Evolutionary conservation across 768 basidiomycete genomes (phyloP), one percentile per base, ranked within the genome.

Genomic region (Wakefieldia striispora): DNA sequence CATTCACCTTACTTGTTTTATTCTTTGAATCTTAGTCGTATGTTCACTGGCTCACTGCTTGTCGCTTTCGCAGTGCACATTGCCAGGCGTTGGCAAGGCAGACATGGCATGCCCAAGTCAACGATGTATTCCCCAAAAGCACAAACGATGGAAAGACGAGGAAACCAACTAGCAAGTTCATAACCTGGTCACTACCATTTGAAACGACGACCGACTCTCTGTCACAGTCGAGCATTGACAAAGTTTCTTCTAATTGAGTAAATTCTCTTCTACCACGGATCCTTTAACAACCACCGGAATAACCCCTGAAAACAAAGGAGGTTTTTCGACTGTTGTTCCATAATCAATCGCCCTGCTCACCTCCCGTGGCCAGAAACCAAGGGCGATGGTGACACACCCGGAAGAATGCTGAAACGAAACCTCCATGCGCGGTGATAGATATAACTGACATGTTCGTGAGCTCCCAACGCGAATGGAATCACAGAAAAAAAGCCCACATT

Each of bases 381-480:
- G 49, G 52, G 1, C 62, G 59, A 21, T 81, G 74, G 0, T 74
- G 74, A 20, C 81, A 64, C 0, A 73, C 68, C 4, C 61, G 65
- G 58, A 87, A 57, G 48, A 86, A 78, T 1, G 75, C 81, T 37
- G 75, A 72, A 40, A 84, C 81, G 50, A 83, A 76, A 0, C 84
- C 86, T 9, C 78, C 74, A 60, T 90, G 87, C 0, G 80, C 72
- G 1, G 84, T 84, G 46, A 88, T 75, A 6, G 84, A 83, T 21
- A 88, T 75, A 50, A 78, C 88, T 88, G 17, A 24, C 16, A 23
- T 16, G 11, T 4, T 4, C 33, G 43, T 17, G 16, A 27, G 6
- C 27, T 13, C n/a, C 41, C 23, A 39, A 3, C n/a, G 4, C 16
- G 16, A 2, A 38, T n/a, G 4, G 13, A 12, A n/a, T 13, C 10